Percentiles rank a stretch among this genome's conserved stretches.
phyloP scores from a whole-genome alignment of 208 protist genomes.

The Leishmania aethiopica region DNA sequence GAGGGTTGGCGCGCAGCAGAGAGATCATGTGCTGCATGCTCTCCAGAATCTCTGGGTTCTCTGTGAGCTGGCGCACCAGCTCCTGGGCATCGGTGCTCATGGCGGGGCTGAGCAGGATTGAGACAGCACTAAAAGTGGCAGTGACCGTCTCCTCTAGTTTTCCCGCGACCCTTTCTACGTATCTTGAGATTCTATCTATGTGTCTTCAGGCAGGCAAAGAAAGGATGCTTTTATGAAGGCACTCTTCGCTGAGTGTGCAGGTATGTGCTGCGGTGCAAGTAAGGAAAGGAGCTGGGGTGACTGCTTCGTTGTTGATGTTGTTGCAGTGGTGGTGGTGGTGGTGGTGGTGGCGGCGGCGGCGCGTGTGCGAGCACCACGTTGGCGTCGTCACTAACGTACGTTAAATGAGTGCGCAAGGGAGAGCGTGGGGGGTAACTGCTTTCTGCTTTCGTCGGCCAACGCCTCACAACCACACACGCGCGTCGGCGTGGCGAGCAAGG shows the following conservation, averaged over 20 bases:
- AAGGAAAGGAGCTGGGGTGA: background rate
- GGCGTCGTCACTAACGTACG: background rate
- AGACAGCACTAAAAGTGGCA: background rate
- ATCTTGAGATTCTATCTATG: background rate
- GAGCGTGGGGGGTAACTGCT: background rate
- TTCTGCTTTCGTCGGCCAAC: background rate
- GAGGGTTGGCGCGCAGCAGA: conserved; percentile 34
- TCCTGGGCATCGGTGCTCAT: conserved; percentile 55
- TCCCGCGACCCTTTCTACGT: background rate
- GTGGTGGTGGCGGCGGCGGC: background rate
- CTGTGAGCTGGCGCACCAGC: conserved; percentile 68
- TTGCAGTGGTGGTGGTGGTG: too few species aligned
- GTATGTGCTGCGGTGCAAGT: background rate
- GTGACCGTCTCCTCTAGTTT: background rate
- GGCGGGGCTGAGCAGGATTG: background rate
- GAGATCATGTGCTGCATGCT: conserved; percentile 68
- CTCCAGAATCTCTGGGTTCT: conserved; percentile 64
- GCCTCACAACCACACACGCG: background rate
- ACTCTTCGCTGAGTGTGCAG: background rate
- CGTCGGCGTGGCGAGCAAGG: background rate
- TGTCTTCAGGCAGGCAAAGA: background rate
- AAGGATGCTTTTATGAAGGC: background rate
- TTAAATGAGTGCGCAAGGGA: background rate
- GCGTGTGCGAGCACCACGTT: background rate
- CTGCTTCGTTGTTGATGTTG: background rate